Evolutionary conservation across 768 basidiomycete genomes (phyloP).

Genomic region (Trametes cingulata): DNA sequence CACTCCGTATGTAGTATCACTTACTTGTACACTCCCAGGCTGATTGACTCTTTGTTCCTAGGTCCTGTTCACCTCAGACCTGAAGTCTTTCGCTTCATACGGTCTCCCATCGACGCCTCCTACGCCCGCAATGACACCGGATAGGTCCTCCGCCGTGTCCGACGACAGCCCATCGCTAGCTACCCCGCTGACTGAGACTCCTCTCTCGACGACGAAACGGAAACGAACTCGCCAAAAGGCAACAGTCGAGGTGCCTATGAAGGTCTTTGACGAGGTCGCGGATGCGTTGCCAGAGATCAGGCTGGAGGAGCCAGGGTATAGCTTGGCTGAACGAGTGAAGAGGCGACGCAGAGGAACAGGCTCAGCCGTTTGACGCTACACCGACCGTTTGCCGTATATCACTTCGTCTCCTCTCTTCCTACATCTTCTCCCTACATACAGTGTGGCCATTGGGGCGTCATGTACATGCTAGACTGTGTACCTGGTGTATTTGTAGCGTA

Average conservation of each 20-base stretch:
- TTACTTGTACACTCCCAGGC: neutral
- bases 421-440: too few relatives aligned
- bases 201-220: neutral
- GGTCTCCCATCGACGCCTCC: conserved; percentile 27
- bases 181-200: neutral
- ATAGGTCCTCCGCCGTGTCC: neutral
- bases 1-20: conserved; percentile 59
- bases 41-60: conserved; percentile 4
- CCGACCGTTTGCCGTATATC: too few relatives aligned
- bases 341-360: conserved; percentile 19
- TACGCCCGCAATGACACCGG: conserved; percentile 11
- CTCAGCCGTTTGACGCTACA: neutral
- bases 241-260: neutral
- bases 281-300: neutral
- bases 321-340: conserved; percentile 31
- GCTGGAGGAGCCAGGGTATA: neutral
- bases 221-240: conserved; percentile 1
- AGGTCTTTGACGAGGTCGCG: neutral
- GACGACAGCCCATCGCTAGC: neutral
- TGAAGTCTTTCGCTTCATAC: conserved; percentile 38
- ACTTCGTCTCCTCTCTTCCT: too few relatives aligned
- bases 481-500: neutral
- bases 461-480: too few relatives aligned
- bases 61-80: conserved; percentile 42
- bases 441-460: too few relatives aligned